These are phyloP conservation scores for Firmiana major DNA, from an alignment of 345 rosid species.

Conservation along the genomic window DNA sequence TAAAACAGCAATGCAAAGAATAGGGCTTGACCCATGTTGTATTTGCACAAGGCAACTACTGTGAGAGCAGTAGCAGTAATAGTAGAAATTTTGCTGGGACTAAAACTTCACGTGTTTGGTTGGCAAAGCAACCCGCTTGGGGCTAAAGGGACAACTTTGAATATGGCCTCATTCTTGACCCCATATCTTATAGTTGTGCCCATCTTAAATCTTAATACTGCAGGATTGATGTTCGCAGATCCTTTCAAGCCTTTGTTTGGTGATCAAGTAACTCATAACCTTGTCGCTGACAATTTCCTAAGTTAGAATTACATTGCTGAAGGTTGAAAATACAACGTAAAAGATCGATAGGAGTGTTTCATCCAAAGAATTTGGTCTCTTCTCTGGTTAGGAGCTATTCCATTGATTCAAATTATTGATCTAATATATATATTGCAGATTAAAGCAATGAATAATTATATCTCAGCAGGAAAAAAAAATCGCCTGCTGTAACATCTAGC, in stretches of 20 bases:
- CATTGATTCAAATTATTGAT: not conserved
- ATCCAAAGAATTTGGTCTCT: not conserved
- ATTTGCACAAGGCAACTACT: not conserved
- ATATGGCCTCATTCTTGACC: not conserved
- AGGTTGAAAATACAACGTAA: not conserved
- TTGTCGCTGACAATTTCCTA: not conserved
- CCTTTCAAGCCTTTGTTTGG: not conserved
- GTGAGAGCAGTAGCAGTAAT: not conserved
- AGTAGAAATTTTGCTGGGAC: not conserved
- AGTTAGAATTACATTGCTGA: not conserved
- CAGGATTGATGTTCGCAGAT: not conserved
- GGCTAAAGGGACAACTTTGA: not conserved
- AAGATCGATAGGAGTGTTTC: not conserved
- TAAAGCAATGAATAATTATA: not conserved
- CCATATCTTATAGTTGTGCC: not conserved
- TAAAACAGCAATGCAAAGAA: too few species aligned
- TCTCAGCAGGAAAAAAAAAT: not conserved
- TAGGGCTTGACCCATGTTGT: not conserved
- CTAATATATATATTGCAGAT: not conserved
- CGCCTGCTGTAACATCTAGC: not conserved
- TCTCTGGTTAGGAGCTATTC: not conserved
- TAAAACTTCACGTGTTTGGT: slow-evolving; percentile 5
- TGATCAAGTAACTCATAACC: not conserved
- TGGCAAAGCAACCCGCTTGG: slow-evolving; percentile 5
- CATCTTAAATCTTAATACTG: not conserved